phyloP scores from a whole-genome alignment of 805 yeast genomes.

The Candida cerambycidarum region DNA sequence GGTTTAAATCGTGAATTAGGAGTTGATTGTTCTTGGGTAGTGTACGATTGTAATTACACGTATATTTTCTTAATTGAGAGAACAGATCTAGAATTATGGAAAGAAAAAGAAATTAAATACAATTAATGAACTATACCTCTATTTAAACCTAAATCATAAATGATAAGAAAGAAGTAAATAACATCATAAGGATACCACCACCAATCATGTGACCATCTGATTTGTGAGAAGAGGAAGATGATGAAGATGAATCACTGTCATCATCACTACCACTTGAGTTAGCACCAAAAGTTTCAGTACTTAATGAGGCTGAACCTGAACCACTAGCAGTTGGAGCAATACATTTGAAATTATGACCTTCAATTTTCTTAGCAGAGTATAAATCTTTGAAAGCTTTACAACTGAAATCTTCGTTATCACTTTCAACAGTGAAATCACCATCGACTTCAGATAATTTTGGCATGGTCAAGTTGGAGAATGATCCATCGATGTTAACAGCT shows the following conservation, averaged over 20 bases:
- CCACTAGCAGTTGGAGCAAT: constrained; percentile 30
- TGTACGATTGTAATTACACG: too few relatives aligned
- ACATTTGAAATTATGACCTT: constrained; percentile 47
- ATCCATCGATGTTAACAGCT: constrained; percentile 40
- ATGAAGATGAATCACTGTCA: constrained; percentile 17
- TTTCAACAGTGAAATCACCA: constrained; percentile 39
- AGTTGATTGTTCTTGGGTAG: too few relatives aligned
- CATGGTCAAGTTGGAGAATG: constrained; percentile 39
- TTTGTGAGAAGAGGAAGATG: constrained; percentile 19
- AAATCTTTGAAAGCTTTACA: constrained; percentile 37
- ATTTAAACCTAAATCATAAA: constrained; percentile 22
- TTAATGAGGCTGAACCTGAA: constrained; percentile 18
- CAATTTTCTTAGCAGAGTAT: constrained; percentile 30
- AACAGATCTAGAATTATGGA: too few relatives aligned
- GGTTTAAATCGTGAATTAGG: too few relatives aligned
- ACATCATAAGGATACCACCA: constrained; percentile 20
- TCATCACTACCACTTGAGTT: constrained; percentile 19
- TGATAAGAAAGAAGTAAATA: constrained; percentile 29
- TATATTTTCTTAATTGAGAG: too few relatives aligned
- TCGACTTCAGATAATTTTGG: constrained; percentile 36
- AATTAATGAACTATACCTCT: background rate
- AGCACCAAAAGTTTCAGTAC: constrained; percentile 21
- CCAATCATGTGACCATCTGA: constrained; percentile 20
- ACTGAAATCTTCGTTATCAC: constrained; percentile 38
- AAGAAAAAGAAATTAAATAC: too few relatives aligned